These are phyloP conservation scores for Middelhovenomyces tepae DNA, from an alignment of 805 yeast species.

Conservation along the genomic window DNA sequence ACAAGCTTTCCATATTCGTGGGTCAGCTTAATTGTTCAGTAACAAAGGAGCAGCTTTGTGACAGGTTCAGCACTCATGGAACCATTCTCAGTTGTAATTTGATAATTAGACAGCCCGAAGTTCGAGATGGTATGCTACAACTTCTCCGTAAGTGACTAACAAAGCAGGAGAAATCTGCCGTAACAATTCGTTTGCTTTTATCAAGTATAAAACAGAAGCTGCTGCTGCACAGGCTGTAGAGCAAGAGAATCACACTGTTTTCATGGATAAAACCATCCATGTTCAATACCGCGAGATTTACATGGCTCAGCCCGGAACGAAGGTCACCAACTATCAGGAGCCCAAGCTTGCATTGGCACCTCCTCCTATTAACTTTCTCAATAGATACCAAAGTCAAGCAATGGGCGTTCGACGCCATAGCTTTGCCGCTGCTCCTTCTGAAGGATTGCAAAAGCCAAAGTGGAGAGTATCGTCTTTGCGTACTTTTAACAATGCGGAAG, in stretches of 20 bases:
- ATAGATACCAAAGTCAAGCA: too few species aligned
- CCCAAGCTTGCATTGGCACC: conserved; percentile 58
- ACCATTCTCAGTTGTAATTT: conserved; percentile 44
- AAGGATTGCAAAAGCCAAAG: too few species aligned
- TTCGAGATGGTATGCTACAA: too few species aligned
- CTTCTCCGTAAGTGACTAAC: too few species aligned
- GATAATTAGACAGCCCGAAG: conserved; percentile 5
- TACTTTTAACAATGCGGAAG: too few species aligned
- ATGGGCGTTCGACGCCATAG: too few species aligned
- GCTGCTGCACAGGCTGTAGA: conserved; percentile 86
- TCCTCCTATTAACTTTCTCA: conserved; percentile 66
- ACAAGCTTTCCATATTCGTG: conserved; percentile 65
- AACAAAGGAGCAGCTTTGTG: conserved; percentile 44
- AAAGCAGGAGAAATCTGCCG: too few species aligned
- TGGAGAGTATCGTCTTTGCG: too few species aligned
- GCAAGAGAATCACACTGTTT: conserved; percentile 56
- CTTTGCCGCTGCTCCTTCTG: too few species aligned
- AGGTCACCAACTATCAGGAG: conserved; percentile 19
- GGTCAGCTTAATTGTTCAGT: conserved; percentile 58
- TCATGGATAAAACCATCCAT: conserved; percentile 66
- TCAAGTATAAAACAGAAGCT: conserved; percentile 51
- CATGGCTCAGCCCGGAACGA: conserved; percentile 21
- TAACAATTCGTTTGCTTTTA: conserved; percentile 58
- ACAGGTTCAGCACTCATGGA: conserved; percentile 63
- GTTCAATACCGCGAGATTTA: conserved; percentile 71